Evolutionary conservation across 1,284 basidiomycete genomes (phyloP), one percentile per base, ranked within the genome.

Genomic region (Dichomitus squalens): DNA sequence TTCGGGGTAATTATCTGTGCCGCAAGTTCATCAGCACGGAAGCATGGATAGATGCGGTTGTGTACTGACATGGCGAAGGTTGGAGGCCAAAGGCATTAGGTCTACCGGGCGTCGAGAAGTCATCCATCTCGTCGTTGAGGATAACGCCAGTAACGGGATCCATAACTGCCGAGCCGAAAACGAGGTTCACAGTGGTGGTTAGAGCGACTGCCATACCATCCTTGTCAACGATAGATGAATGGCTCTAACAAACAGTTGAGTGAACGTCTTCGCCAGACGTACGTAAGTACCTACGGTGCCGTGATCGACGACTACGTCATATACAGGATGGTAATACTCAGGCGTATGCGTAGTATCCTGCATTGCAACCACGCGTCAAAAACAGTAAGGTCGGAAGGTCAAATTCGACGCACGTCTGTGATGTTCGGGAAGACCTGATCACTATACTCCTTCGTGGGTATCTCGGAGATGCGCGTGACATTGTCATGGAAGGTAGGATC

Each of bases 71-170:
- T 7, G 95, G 94, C 18, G 90, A 93, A 3, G 94, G 89, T 74
- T 79, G 86, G 20, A 98, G 77, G 1, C 93, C 95, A 68, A 94
- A 96, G 1, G 79, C 84, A 64, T 97, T 95, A 6, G 92, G 82
- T 18, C 74, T 72, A 4, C 91, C 93, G 0, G 93, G 94, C 1
- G 81, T 88, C 7, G 92, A 89, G 71, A 96, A 96, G 72, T 97
- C 95, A 65, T 95, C 92, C 88, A 92, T 91, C 81, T 96, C 93
- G 68, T 98, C 87, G 69, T 98, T 97, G 44, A 98, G 74, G 52
- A 98, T 84, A 27, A 98, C 81, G 0, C 95, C 96, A 0, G 93
- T 96, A 36, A 85, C 80, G 0, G 89, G 82, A 71, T 95, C 93
- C 68, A 96, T 80, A 12, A 96, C 89, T 54, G 79, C 79, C 4